Conservation (phyloP, 257 asterid genomes). For the Ajuga chamaepitys region DNA sequence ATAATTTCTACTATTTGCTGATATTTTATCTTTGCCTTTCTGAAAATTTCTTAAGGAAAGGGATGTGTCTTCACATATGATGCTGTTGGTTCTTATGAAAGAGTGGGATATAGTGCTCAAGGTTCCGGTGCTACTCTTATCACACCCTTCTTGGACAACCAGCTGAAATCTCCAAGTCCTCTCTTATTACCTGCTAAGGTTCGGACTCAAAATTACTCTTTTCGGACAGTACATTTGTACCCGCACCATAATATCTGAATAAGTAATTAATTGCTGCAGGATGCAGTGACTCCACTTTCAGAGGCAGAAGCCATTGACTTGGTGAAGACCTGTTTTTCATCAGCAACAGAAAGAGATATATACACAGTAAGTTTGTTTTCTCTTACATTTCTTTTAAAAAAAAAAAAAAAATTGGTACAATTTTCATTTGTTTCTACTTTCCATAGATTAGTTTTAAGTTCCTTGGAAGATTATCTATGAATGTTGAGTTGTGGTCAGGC, state of each 20-base stretch:
- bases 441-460: neutral
- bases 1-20: neutral
- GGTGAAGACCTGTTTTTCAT: constrained; percentile 78
- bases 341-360: constrained; percentile 79
- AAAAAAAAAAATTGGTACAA: constrained; percentile 21
- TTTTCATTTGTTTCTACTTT: neutral
- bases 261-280: constrained; percentile 30
- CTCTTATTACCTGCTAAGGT: constrained; percentile 50
- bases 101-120: constrained; percentile 97
- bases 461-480: neutral
- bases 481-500: neutral
- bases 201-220: constrained; percentile 27
- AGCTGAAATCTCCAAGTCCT: constrained; percentile 64
- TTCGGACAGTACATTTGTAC: constrained; percentile 27
- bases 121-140: constrained; percentile 94
- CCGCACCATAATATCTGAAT: constrained; percentile 1
- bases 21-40: constrained; percentile 16
- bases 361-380: constrained; percentile 47
- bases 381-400: neutral
- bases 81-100: constrained; percentile 94
- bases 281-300: constrained; percentile 67
- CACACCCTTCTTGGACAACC: constrained; percentile 91
- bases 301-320: constrained; percentile 78
- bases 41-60: constrained; percentile 47
- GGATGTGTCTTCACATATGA: constrained; percentile 97